Evolutionary conservation across 2,329 filamentous ascomycete genomes (phyloP).

Genomic region (Pleurostoma richardsiae): DNA sequence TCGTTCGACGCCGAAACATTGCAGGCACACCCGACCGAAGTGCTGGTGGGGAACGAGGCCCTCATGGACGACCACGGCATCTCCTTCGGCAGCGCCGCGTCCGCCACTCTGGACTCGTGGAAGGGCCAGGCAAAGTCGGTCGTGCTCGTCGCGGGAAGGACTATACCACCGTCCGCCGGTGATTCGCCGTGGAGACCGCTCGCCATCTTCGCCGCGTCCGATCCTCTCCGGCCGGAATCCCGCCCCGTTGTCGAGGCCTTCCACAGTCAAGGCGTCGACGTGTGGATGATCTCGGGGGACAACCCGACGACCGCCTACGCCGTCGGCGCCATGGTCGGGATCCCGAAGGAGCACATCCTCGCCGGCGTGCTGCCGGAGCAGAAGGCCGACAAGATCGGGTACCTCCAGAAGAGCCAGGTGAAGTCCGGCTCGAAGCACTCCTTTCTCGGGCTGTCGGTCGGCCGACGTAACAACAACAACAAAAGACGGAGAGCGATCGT

Average conservation of each 20-base stretch:
- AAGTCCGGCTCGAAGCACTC: conserved; percentile 1
- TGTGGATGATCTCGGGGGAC: conserved; percentile 45
- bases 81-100: neutral
- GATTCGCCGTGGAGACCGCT: neutral
- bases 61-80: conserved; percentile 52
- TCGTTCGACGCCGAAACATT: conserved; percentile 29
- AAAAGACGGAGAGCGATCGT: conserved; percentile 42
- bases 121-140: conserved; percentile 9
- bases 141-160: conserved; percentile 4
- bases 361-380: conserved; percentile 53
- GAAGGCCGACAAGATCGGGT: conserved; percentile 35
- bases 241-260: conserved; percentile 24
- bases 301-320: conserved; percentile 49
- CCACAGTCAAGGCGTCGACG: conserved; percentile 29
- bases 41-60: conserved; percentile 30
- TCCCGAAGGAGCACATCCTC: conserved; percentile 51
- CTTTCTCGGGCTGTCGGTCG: conserved; percentile 4
- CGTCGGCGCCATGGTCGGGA: conserved; percentile 52
- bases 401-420: conserved; percentile 19
- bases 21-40: conserved; percentile 4
- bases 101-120: conserved; percentile 6
- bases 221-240: conserved; percentile 38
- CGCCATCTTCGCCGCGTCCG: conserved; percentile 31
- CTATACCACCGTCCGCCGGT: neutral
- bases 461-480: no score